These are phyloP conservation scores for Paramecium sexaurelia DNA, from an alignment of 73 alveolate species.

Conservation along the genomic window DNA sequence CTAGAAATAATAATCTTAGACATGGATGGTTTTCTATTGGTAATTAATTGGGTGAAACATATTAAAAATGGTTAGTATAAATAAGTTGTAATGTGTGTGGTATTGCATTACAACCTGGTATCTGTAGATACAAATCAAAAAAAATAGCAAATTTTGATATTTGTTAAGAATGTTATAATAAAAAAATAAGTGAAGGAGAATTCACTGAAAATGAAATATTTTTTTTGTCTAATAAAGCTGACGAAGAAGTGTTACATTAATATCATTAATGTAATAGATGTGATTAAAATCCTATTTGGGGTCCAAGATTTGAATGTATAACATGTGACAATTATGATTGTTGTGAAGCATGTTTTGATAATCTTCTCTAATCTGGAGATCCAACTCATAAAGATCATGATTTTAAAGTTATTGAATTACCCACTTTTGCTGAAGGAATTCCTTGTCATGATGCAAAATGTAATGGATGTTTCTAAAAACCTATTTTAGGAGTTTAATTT, in stretches of 20 bases:
- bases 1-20: slow-evolving; percentile 89
- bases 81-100: slow-evolving; percentile 80
- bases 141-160: slow-evolving; percentile 76
- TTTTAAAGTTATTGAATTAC: slow-evolving; percentile 80
- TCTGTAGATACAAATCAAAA: slow-evolving; percentile 74
- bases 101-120: slow-evolving; percentile 70
- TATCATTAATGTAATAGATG: slow-evolving; percentile 87
- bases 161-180: slow-evolving; percentile 74
- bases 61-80: slow-evolving; percentile 79
- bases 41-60: slow-evolving; percentile 86
- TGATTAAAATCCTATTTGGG: slow-evolving; percentile 91
- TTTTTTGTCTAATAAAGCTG: slow-evolving; percentile 74
- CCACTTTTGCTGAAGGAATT: slow-evolving; percentile 81
- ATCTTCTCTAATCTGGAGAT: slow-evolving; percentile 54
- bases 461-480: slow-evolving; percentile 83
- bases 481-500: slow-evolving; percentile 89
- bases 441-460: slow-evolving; percentile 85
- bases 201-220: slow-evolving; percentile 66
- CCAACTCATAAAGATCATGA: slow-evolving; percentile 69
- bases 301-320: slow-evolving; percentile 82
- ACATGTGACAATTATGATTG: slow-evolving; percentile 86
- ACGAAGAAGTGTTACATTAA: slow-evolving; percentile 84
- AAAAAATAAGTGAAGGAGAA: slow-evolving; percentile 58
- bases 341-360: slow-evolving; percentile 81
- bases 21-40: slow-evolving; percentile 91